These are phyloP conservation scores for Candida tetrigidarum DNA, from an alignment of 1,139 yeast species.

Conservation along the genomic window DNA sequence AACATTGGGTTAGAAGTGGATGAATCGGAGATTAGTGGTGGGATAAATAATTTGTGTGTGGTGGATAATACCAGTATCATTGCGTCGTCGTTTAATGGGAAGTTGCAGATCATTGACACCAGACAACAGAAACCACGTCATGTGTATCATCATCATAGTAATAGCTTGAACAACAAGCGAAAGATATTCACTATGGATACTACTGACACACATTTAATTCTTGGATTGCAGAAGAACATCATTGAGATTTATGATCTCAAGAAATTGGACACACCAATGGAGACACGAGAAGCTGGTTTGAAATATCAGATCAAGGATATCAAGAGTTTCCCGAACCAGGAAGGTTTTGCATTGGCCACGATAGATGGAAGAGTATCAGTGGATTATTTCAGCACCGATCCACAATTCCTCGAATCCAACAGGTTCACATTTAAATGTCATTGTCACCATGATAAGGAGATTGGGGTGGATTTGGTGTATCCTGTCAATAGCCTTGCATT, in stretches of 20 bases:
- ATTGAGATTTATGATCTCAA: slow-evolving; percentile 65
- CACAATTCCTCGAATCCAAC: slow-evolving; percentile 43
- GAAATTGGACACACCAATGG: slow-evolving; percentile 47
- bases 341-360: slow-evolving; percentile 79
- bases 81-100: slow-evolving; percentile 61
- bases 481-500: slow-evolving; percentile 77
- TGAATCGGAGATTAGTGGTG: slow-evolving; percentile 24
- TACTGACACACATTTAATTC: slow-evolving; percentile 48
- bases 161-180: slow-evolving; percentile 26
- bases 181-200: slow-evolving; percentile 73
- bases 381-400: slow-evolving; percentile 64
- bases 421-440: slow-evolving; percentile 90
- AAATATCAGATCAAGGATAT: slow-evolving; percentile 71
- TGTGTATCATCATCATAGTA: too few relatives aligned
- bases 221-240: slow-evolving; percentile 58
- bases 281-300: slow-evolving; percentile 69
- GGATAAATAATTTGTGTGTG: slow-evolving; percentile 35
- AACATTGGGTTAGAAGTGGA: slow-evolving; percentile 14
- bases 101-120: slow-evolving; percentile 42
- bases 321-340: slow-evolving; percentile 55
- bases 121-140: slow-evolving; percentile 23
- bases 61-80: slow-evolving; percentile 25
- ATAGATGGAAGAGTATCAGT: slow-evolving; percentile 88
- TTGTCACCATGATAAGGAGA: slow-evolving; percentile 44
- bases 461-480: slow-evolving; percentile 60